Conservation (phyloP, 176 grass and related monocot species). For the Zoysia japonica region DNA sequence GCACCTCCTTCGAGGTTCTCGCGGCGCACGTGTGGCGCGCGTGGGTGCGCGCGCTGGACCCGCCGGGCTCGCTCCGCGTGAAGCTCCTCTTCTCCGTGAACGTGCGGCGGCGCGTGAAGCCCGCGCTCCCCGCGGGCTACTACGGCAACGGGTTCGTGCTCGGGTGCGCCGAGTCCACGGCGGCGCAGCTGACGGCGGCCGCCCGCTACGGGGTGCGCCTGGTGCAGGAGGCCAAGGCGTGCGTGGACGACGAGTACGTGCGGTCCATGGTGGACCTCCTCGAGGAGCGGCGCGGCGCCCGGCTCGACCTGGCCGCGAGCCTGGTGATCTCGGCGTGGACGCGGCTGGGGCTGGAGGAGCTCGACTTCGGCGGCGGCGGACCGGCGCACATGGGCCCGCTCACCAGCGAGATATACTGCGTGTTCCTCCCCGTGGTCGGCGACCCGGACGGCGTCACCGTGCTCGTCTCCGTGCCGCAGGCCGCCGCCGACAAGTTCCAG, state of each 20-base stretch:
- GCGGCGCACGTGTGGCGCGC: slow-evolving; percentile 84
- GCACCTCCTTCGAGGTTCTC: slow-evolving; percentile 91
- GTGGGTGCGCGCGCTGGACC: slow-evolving; percentile 69
- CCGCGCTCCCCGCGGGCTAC: slow-evolving; percentile 68
- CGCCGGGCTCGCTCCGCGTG: slow-evolving; percentile 48
- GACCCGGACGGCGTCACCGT: slow-evolving; percentile 66
- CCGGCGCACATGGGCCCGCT: slow-evolving; percentile 84
- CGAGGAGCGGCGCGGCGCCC: slow-evolving; percentile 52
- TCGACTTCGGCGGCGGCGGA: slow-evolving; percentile 77
- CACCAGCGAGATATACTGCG: slow-evolving; percentile 93
- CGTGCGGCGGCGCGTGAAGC: slow-evolving; percentile 56
- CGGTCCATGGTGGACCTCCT: slow-evolving; percentile 85
- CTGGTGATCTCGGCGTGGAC: slow-evolving; percentile 92
- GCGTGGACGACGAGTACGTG: slow-evolving; percentile 60
- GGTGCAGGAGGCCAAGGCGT: slow-evolving; percentile 77
- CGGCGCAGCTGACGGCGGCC: slow-evolving; percentile 32
- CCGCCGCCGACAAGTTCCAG: slow-evolving; percentile 52
- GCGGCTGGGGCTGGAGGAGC: slow-evolving; percentile 72
- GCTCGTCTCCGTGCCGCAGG: slow-evolving; percentile 73
- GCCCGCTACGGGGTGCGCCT: slow-evolving; percentile 37
- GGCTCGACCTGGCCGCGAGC: slow-evolving; percentile 69
- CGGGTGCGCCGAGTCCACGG: slow-evolving; percentile 75
- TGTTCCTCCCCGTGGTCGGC: slow-evolving; percentile 70
- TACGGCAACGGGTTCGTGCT: slow-evolving; percentile 96
- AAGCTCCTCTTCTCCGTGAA: slow-evolving; percentile 96